Evolutionary conservation across 768 basidiomycete genomes (phyloP), one percentile per base, ranked within the genome.

Genomic region (Pholiota microspora): DNA sequence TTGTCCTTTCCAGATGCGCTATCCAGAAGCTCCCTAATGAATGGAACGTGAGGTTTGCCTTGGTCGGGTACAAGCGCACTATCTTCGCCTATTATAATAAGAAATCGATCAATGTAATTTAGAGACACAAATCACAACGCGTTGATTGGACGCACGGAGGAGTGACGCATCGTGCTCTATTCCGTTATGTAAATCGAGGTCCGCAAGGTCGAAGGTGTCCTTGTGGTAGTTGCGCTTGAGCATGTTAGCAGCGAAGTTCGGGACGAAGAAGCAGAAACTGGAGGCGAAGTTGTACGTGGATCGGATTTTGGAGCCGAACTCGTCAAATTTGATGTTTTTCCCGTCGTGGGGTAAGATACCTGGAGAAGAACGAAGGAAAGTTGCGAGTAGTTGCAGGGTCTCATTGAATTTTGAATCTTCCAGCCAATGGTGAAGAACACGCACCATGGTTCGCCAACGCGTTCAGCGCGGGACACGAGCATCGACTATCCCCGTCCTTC

Each of bases 371-470:
- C 16, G n/a, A n/a, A n/a, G n/a, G n/a, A n/a, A n/a, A n/a, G n/a
- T n/a, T n/a, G n/a, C n/a, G n/a, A n/a, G n/a, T n/a, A n/a, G n/a
- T n/a, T n/a, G n/a, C n/a, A n/a, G n/a, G n/a, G n/a, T n/a, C n/a
- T n/a, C n/a, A n/a, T n/a, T n/a, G n/a, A n/a, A n/a, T n/a, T n/a
- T n/a, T n/a, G n/a, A n/a, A n/a, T 24, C 16, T 49, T 16, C 35
- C 44, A 29, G 2, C 18, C 23, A 25, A 31, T 16, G 25, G n/a
- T 59, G 24, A 35, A 35, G 6, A 25, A 35, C 7, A n/a, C 71
- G 28, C 34, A 90, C 90, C 91, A 56, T 92, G 90, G 65, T 92
- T 92, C 6, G 90, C 88, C 81, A 93, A 74, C 0, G 88, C 85
- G 59, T 93, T 92, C 55, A 92, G 66, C 10, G 80, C 88, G 1